Percentiles rank a stretch among this genome's conserved stretches.
These are phyloP conservation scores for Tarenaya hassleriana DNA, from an alignment of 345 rosid species.

Conservation along the genomic window DNA sequence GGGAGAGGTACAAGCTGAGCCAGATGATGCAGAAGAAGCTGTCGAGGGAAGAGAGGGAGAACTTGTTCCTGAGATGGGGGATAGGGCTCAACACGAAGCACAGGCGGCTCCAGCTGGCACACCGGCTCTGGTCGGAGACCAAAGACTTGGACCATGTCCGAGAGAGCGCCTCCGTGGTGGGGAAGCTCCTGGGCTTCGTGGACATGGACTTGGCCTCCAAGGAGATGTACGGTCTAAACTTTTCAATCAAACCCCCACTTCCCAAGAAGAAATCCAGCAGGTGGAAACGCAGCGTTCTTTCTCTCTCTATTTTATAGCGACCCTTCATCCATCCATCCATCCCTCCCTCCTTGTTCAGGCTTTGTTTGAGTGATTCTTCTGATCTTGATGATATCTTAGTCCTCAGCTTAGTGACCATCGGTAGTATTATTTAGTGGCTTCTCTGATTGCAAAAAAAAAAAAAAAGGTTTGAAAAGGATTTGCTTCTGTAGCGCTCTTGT, in stretches of 20 bases:
- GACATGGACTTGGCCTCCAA: slow-evolving; percentile 39
- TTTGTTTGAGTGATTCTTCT: no score
- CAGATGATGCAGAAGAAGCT: slow-evolving; percentile 51
- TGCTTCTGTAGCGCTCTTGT: no score
- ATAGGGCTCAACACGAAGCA: slow-evolving; percentile 49
- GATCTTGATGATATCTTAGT: no score
- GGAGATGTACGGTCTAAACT: slow-evolving; percentile 47
- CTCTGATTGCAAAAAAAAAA: no score
- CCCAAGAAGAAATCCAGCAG: slow-evolving; percentile 28
- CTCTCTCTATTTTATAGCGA: slow-evolving; percentile 33
- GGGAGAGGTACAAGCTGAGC: slow-evolving; percentile 66
- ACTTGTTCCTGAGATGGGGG: slow-evolving; percentile 66
- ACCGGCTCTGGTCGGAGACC: slow-evolving; percentile 55
- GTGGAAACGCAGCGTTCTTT: slow-evolving; percentile 35
- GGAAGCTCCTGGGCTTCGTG: slow-evolving; percentile 52
- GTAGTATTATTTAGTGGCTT: no score
- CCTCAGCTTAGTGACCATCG: no score
- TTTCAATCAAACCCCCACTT: slow-evolving; percentile 25
- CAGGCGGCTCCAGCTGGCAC: slow-evolving; percentile 57
- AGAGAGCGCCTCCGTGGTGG: slow-evolving; percentile 65
- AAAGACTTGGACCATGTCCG: slow-evolving; percentile 54
- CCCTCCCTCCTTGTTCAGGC: no score
- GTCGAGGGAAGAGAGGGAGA: slow-evolving; percentile 51
- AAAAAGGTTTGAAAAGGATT: no score
- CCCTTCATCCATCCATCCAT: no score